These are phyloP conservation scores for Eucalyptus regnans DNA, from an alignment of 345 rosid species.

Conservation along the genomic window DNA sequence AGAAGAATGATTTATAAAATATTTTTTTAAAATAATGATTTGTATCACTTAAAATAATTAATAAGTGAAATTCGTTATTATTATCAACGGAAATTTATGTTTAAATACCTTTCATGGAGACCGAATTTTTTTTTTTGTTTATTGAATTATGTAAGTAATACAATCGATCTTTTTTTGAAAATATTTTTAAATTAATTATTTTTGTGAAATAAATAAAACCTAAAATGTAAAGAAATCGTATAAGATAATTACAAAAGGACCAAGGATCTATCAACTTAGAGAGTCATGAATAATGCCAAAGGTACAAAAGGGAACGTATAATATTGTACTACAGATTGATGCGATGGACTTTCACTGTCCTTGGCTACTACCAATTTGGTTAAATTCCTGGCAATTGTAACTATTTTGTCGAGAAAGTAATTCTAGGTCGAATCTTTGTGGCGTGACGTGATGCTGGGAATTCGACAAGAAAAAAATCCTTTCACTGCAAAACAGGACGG, in stretches of 20 bases:
- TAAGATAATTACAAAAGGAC: not conserved
- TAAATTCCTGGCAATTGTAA: not conserved
- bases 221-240: not conserved
- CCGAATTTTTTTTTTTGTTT: not conserved
- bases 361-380: not conserved
- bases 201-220: not conserved
- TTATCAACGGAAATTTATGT: accelerated
- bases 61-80: not conserved
- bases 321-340: not conserved
- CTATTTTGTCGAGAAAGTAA: not conserved
- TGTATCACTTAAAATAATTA: not conserved
- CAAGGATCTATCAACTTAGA: not conserved
- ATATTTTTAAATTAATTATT: not conserved
- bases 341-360: not conserved
- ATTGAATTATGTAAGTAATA: not conserved
- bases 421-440: not conserved
- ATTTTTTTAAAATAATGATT: accelerated
- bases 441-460: not conserved
- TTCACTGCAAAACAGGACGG: not conserved
- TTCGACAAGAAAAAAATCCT: not conserved
- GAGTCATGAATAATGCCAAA: not conserved
- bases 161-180: accelerated
- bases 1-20: not conserved
- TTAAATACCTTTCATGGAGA: not conserved
- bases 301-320: not conserved